Evolutionary conservation across 805 yeast species (phyloP), one percentile per base, ranked within the genome.

Genomic region (Myxozyma monticola): DNA sequence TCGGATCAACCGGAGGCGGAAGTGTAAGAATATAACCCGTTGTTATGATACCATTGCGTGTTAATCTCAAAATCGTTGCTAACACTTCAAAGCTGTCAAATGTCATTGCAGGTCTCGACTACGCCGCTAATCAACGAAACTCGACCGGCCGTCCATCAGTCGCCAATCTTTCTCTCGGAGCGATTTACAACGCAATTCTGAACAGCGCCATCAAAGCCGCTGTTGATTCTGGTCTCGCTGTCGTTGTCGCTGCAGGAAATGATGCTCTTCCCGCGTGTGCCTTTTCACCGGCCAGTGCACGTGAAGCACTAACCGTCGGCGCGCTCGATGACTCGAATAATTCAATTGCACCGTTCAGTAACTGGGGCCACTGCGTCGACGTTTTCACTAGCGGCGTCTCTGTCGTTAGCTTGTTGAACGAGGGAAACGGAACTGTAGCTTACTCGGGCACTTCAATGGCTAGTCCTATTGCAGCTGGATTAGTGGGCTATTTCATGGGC

Each of bases 371-470:
- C n/a, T 91, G 97, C 67, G 95, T 90, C 6, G 88, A 88, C 62
- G 73, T 88, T 0, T 84, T 86, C 68, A 88, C 96, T 0, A 79
- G 91, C 41, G 98, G 98, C 0, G 83, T 88, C 64, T 84, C 88
- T 68, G 81, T 91, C 54, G 75, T 84, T 60, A 88, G 96, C 37
- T 64, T 70, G 24, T 63, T 67, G 30, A 66, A 62, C 42, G 40
- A 42, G 29, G 60, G 64, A 37, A 62, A 65, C 41, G 57, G 60
- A 24, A 55, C 66, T 14, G 54, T 45, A 21, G 38, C 48, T 14
- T 51, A 42, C 34, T 85, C 63, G 9, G 99, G 99, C 71, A 91
- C 97, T 9, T 91, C 98, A 14, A 91, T 91, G 99, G 96, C 98
- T 20, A 85, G 97, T 33, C 98, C 99, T 39, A 96, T 89, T 66